These are phyloP conservation scores for Sporothrix inflata DNA, from an alignment of 2,329 filamentous ascomycete species.

Conservation along the genomic window DNA sequence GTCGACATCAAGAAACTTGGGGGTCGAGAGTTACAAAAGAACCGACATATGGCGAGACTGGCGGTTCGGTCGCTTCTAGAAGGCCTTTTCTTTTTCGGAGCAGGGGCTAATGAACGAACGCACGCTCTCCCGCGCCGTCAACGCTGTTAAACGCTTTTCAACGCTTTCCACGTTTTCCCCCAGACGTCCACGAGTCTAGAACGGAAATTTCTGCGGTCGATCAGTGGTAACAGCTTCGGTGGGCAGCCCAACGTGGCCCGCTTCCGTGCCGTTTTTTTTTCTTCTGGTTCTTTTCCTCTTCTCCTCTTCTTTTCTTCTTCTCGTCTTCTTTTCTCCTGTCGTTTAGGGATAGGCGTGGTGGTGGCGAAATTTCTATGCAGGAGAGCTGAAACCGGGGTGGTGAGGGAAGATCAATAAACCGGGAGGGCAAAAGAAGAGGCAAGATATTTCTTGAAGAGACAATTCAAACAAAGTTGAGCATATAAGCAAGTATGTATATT, in stretches of 20 bases:
- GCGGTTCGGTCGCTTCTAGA: neutral
- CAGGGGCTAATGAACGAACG: neutral
- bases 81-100: neutral
- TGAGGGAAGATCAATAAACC: neutral
- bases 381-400: neutral
- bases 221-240: neutral
- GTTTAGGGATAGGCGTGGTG: neutral
- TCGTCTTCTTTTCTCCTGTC: neutral
- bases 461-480: neutral
- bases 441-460: neutral
- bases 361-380: neutral
- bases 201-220: constrained; percentile 20
- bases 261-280: neutral
- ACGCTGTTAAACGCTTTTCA: constrained; percentile 4
- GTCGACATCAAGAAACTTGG: neutral
- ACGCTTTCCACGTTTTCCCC: neutral
- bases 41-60: neutral
- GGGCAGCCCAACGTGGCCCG: neutral
- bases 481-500: neutral
- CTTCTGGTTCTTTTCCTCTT: neutral
- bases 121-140: neutral
- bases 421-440: neutral
- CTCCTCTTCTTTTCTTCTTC: neutral
- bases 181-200: constrained; percentile 1
- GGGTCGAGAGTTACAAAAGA: neutral